These are phyloP conservation scores for Boletus vinaceobasis DNA, from an alignment of 768 basidiomycete genomes.

Conservation along the genomic window DNA sequence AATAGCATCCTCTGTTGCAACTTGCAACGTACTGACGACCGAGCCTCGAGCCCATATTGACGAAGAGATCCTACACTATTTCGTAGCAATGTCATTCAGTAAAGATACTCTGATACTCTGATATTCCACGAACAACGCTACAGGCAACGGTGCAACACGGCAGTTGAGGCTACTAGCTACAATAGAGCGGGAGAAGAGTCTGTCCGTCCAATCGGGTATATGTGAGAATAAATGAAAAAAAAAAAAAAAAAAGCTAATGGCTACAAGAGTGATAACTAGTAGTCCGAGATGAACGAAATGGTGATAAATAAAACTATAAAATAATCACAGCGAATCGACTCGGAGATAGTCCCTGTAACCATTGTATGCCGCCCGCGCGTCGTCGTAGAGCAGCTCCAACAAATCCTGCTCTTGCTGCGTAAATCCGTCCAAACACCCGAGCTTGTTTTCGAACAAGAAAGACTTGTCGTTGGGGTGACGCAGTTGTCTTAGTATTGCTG, in stretches of 20 bases:
- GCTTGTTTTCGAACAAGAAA: not conserved
- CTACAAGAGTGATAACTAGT: not conserved
- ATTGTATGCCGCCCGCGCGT: conserved; percentile 11
- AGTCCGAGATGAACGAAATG: not conserved
- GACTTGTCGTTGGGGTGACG: not conserved
- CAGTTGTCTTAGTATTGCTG: conserved; percentile 1
- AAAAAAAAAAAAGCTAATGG: not conserved
- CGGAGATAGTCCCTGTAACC: conserved; percentile 15
- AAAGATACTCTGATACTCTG: too few relatives aligned
- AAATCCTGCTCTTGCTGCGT: conserved; percentile 10
- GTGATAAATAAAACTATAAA: not conserved
- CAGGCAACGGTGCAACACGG: too few relatives aligned
- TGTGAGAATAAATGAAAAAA: not conserved
- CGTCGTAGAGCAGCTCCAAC: conserved; percentile 7
- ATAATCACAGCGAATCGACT: not conserved
- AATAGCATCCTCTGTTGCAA: too few relatives aligned
- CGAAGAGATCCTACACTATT: too few relatives aligned
- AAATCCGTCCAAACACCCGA: not conserved
- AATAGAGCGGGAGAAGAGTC: too few relatives aligned
- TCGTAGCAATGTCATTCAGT: too few relatives aligned
- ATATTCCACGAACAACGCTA: too few relatives aligned
- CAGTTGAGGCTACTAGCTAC: too few relatives aligned
- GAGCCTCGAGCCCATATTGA: too few relatives aligned
- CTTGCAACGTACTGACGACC: too few relatives aligned
- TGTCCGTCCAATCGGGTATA: too few relatives aligned